Evolutionary conservation across 1,284 basidiomycete genomes (phyloP), one percentile per base, ranked within the genome.

Genomic region (Moesziomyces globuligerus): DNA sequence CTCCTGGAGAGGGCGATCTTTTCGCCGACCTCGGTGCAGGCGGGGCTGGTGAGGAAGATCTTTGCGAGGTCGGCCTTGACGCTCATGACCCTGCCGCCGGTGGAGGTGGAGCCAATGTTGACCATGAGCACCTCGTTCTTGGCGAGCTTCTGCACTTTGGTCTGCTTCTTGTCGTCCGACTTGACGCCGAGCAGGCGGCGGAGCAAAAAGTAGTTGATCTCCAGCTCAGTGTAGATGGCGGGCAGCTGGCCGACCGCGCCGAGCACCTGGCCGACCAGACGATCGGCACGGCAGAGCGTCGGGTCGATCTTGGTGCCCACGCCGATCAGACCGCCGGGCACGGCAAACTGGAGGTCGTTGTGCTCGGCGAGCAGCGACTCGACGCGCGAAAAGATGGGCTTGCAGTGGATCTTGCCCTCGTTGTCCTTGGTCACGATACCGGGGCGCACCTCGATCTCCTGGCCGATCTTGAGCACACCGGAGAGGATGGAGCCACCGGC

Each of bases 131-230:
- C 88, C 85, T 98, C 95, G 83, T 91, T 91, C 85, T 96, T 96
- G 53, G 89, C 87, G 45, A 98, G 87, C 84, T 97, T 98, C 51
- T 91, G 87, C 21, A 85, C 86, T 84, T 93, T 98, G 45, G 95
- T 96, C 83, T 95, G 92, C 84, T 98, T 98, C 86, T 94, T 95
- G 85, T 97, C 95, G 84, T 97, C 94, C 25, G 92, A 93, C 84
- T 95, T 94, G 74, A 98, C 96, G 84, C 95, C 95, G n/a, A 98
- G 88, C 62, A 98, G 85, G 71, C 96, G 89, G 69, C 96, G 91
- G 18, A 82, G 72, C 38, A 81, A 32, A 44, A 78, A 82, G 66
- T 80, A 81, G 80, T 89, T 91, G 83, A 94, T 94, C 84, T 95
- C 93, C 47, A 95, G 86, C 82, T 87, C 95, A 20, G 92, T 91